Base-by-base conservation (phyloP, 2,329 filamentous ascomycete species). In the Fusarium guadeloupense region DNA sequence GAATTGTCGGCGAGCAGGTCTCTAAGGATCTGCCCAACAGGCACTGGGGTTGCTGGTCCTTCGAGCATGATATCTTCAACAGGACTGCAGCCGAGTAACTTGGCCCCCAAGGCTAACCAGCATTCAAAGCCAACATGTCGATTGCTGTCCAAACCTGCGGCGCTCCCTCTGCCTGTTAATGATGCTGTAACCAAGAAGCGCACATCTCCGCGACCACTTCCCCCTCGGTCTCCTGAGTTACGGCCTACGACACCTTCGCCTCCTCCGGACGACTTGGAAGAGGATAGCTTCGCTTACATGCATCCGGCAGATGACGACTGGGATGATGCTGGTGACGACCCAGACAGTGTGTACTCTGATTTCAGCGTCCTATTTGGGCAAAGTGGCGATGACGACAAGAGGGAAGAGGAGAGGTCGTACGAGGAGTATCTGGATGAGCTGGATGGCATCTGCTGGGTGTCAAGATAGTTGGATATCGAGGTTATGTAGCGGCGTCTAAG, bases 371-470 rank as follows among this genome's bases (percentile, higher is more conserved):
- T 85, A 4, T 85, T 85, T 59, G 78, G 78, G 4, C 74, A 74
- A 2, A 70, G 66, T 1, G 64, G 51, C n/a, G 54, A 65, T 3
- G 49, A 61, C 17, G 30, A 47, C 4, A 62, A 54, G 21, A 59
- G 64, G 5, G 74, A 73, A 6, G 75, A 78, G 4, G 77, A 78
- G 16, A 74, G 81, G 48, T 80, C 78, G 21, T 81, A 81, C 49
- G 83, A 85, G 66, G 82, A 84, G 64, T 84, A 82, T 65, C 75
- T 85, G 64, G 83, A 85, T 62, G 82, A 84, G 56, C 68, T 85
- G 56, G 83, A 85, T 59, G 83, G 82, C 9, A 83, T 85, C 56
- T 79, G 80, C 7, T 84, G 81, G 75, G 72, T 74, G 57, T 69
- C 66, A 30, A 62, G 68, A 54, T 70, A 69, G 52, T 38, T 20